A percentile compares a stretch with the other conserved stretches of the same genome.
Conservation (phyloP, 129 eudicot genomes). For the Chrysanthemum lavandulifolium region DNA sequence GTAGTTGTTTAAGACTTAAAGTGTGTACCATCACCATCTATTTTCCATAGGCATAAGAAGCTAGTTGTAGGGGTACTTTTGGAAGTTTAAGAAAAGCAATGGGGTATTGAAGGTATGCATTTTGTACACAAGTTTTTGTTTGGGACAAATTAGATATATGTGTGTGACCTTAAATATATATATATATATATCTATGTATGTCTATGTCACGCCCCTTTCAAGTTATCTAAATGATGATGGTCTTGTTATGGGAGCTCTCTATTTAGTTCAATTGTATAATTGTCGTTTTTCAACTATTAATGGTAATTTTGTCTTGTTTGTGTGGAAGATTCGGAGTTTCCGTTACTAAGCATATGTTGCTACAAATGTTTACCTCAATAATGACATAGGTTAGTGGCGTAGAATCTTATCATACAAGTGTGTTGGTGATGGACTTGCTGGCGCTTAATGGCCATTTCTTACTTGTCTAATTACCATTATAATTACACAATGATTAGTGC, state of each 20-base stretch:
- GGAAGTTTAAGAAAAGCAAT: slow-evolving; percentile 14
- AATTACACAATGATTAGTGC: too few relatives aligned
- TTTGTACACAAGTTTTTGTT: slow-evolving; percentile 32
- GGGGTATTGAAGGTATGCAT: slow-evolving; percentile 24
- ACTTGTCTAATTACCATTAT: neutral
- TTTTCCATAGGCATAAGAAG: slow-evolving; percentile 10
- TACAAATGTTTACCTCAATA: slow-evolving; percentile 10
- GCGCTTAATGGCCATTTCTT: neutral
- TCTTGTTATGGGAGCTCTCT: slow-evolving; percentile 43
- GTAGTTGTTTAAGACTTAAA: neutral
- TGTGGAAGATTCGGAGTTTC: neutral
- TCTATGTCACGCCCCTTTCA: slow-evolving; percentile 24
- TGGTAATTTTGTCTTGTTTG: slow-evolving; percentile 8
- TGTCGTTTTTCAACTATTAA: slow-evolving; percentile 14
- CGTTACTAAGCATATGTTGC: neutral
- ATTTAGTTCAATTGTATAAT: slow-evolving; percentile 34
- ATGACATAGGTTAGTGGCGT: slow-evolving; percentile 2
- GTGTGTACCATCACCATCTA: slow-evolving; percentile 8
- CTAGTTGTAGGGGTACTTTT: slow-evolving; percentile 23
- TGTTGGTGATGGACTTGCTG: slow-evolving; percentile 3
- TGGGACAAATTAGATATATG: slow-evolving; percentile 25
- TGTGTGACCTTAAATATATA: slow-evolving; percentile 26
- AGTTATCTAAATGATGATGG: slow-evolving; percentile 33
- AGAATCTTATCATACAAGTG: neutral
- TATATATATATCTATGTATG: neutral